Conservation (phyloP, 2,329 filamentous ascomycete genomes). For the Bimuria novae-zelandiae region DNA sequence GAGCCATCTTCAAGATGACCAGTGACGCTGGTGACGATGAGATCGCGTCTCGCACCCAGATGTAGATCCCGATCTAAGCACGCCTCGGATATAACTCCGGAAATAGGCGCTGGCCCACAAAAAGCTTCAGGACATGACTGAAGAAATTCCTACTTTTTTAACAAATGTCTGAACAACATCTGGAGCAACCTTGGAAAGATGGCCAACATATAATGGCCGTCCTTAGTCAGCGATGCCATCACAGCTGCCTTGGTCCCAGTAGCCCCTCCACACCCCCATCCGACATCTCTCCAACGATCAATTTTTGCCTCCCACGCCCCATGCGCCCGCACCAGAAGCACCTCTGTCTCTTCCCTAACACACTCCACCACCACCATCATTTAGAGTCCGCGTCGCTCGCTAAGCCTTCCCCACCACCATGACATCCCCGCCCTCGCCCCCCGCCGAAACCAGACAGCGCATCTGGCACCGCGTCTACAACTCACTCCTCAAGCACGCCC, state of each 20-base stretch:
- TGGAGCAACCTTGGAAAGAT: no score
- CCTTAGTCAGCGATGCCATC: constrained; percentile 6
- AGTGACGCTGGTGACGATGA: constrained; percentile 5
- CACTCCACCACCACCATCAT: neutral
- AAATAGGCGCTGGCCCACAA: neutral
- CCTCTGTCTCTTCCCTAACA: neutral
- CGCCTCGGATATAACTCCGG: neutral
- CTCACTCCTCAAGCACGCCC: constrained; percentile 45
- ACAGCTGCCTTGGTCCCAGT: neutral
- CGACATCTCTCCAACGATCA: constrained; percentile 6
- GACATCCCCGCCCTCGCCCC: constrained; percentile 18
- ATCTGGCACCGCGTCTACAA: constrained; percentile 42
- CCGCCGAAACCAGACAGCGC: constrained; percentile 17
- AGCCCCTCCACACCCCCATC: constrained; percentile 3
- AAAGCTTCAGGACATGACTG: neutral
- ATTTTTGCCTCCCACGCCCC: neutral
- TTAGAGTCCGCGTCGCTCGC: constrained; percentile 4
- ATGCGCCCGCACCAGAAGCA: neutral
- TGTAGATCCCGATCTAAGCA: constrained; percentile 1
- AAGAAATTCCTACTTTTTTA: neutral
- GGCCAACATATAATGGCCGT: neutral
- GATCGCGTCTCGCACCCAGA: neutral
- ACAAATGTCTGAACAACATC: no score
- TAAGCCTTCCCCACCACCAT: constrained; percentile 14
- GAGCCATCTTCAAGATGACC: no score